phyloP scores from a whole-genome alignment of 1,284 basidiomycete genomes.

The Agroathelia rolfsii region DNA sequence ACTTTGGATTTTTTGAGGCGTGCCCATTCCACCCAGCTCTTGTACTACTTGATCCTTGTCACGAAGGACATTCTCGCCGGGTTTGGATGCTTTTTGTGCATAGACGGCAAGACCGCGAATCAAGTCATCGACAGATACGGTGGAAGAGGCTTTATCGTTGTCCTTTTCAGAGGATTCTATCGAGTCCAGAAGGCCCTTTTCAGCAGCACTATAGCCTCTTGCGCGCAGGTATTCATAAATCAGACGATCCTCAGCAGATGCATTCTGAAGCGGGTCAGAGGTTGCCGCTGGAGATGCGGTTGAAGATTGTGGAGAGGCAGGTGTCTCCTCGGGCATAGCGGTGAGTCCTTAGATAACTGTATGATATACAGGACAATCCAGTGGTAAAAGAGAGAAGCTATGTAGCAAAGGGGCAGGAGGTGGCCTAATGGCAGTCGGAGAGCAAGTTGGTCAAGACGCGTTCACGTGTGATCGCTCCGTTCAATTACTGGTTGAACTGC shows the following conservation, averaged over 20 bases:
- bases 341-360: no score
- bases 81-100: conserved; percentile 50
- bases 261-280: conserved; percentile 24
- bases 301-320: conserved; percentile 24
- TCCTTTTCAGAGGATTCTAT: conserved; percentile 50
- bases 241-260: conserved; percentile 43
- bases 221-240: conserved; percentile 80
- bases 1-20: conserved; percentile 59
- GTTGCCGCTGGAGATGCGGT: conserved; percentile 15
- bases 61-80: conserved; percentile 59
- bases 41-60: conserved; percentile 55
- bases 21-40: conserved; percentile 54
- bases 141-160: conserved; percentile 30
- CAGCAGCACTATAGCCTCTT: conserved; percentile 72
- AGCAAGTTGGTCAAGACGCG: no score
- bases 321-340: no score
- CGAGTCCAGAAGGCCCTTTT: conserved; percentile 64
- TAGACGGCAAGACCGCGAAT: conserved; percentile 56
- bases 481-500: no score
- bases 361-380: no score
- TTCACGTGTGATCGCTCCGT: no score
- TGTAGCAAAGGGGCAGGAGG: no score
- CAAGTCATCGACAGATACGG: conserved; percentile 53
- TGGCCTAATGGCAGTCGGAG: no score
- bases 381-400: no score